These are phyloP conservation scores for Salvia rosmarinus DNA, from an alignment of 257 asterid genomes.

Conservation along the genomic window DNA sequence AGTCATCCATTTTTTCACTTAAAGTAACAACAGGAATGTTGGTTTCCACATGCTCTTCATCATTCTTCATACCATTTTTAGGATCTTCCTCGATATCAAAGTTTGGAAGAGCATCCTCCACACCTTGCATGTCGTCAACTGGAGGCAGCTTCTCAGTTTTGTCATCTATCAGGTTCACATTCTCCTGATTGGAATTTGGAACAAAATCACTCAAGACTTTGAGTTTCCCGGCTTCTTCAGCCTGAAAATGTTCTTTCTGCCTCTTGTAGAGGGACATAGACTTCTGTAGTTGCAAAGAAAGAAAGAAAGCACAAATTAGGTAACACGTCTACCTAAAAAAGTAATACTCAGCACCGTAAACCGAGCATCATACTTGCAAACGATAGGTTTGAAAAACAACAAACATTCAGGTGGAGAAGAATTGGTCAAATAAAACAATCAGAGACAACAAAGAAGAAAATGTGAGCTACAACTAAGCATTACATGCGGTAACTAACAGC, in stretches of 20 bases:
- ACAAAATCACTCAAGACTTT: slow-evolving; percentile 25
- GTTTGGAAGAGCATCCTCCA: slow-evolving; percentile 37
- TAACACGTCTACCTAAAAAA: not conserved
- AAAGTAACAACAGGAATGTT: slow-evolving; percentile 37
- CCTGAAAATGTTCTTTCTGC: slow-evolving; percentile 46
- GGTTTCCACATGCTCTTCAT: slow-evolving; percentile 34
- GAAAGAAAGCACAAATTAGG: slow-evolving; percentile 12
- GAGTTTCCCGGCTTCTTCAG: slow-evolving; percentile 39
- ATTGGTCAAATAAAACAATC: not conserved
- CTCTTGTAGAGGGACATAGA: slow-evolving; percentile 73
- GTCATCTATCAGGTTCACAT: slow-evolving; percentile 29
- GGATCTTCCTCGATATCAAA: slow-evolving; percentile 33
- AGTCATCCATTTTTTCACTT: slow-evolving; percentile 40
- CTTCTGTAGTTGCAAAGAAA: slow-evolving; percentile 57
- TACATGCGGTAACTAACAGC: slow-evolving; percentile 3
- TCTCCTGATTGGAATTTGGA: slow-evolving; percentile 39
- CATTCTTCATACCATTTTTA: slow-evolving; percentile 35
- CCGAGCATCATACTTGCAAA: not conserved
- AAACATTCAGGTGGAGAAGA: not conserved
- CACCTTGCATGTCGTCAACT: slow-evolving; percentile 36
- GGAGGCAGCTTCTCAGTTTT: slow-evolving; percentile 41
- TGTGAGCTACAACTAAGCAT: not conserved
- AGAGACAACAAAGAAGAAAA: not conserved
- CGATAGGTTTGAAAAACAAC: not conserved
- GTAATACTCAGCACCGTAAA: not conserved